Evolutionary conservation across 257 asterid genomes (phyloP).

Genomic region (Solanum chmielewskii): DNA sequence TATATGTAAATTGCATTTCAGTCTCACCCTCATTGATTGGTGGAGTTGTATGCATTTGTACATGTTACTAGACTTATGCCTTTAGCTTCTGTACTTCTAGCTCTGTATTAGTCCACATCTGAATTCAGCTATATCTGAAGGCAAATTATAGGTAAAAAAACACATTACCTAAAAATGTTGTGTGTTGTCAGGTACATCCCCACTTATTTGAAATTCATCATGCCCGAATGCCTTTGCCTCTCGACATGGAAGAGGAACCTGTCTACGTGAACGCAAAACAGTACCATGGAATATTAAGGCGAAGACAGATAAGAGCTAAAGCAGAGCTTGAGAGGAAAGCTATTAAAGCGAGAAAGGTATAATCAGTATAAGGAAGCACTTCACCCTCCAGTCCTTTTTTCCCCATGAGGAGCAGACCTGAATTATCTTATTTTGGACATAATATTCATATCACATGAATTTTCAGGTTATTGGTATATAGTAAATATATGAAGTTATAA

Average conservation of each 20-base stretch:
- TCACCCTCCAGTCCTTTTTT: background rate
- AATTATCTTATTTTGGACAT: background rate
- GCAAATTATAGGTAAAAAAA: background rate
- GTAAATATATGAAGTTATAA: background rate
- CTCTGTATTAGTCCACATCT: background rate
- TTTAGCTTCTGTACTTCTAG: background rate
- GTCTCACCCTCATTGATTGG: background rate
- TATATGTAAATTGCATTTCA: background rate
- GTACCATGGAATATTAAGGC: constrained; percentile 69
- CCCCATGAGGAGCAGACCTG: background rate
- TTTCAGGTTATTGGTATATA: background rate
- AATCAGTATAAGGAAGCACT: background rate
- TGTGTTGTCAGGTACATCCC: constrained; percentile 42
- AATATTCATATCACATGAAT: background rate
- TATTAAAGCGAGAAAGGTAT: constrained; percentile 59
- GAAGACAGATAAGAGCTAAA: constrained; percentile 71
- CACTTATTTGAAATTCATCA: constrained; percentile 50
- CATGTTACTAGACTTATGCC: background rate
- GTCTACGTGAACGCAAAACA: constrained; percentile 80
- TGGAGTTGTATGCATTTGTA: background rate
- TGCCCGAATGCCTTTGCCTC: constrained; percentile 69
- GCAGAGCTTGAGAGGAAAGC: constrained; percentile 67
- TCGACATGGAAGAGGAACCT: constrained; percentile 80
- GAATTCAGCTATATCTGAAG: background rate
- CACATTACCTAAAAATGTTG: background rate